These are phyloP conservation scores for Perilla frutescens DNA, from an alignment of 257 asterid species.

Conservation along the genomic window DNA sequence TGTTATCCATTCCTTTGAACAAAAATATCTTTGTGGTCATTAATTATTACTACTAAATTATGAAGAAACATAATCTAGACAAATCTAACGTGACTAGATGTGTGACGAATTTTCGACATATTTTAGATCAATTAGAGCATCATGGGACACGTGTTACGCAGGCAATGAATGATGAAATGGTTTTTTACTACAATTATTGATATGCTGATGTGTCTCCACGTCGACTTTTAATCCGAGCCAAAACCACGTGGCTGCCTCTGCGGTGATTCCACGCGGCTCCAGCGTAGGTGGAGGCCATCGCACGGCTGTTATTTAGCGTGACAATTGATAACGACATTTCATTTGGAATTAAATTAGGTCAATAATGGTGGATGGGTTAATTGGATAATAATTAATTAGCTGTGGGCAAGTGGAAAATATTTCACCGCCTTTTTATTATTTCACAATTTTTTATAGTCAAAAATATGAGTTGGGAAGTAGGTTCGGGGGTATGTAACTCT, in stretches of 20 bases:
- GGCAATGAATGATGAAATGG: background rate
- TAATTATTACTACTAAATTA: background rate
- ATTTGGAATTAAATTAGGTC: conserved; percentile 31
- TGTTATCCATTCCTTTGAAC: background rate
- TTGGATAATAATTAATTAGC: background rate
- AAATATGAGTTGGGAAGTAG: background rate
- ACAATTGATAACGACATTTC: conserved; percentile 4
- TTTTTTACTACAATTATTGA: conserved; percentile 17
- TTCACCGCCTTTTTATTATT: conserved; percentile 36
- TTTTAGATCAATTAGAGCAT: background rate
- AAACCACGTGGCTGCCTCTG: background rate
- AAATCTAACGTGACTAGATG: conserved; percentile 15
- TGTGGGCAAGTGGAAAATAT: conserved; percentile 12
- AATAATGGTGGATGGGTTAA: conserved; percentile 29
- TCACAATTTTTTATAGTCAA: conserved; percentile 2
- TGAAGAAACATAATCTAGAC: conserved; percentile 10
- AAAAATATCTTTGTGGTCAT: conserved; percentile 7
- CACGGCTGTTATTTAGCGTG: conserved; percentile 25
- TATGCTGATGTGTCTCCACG: conserved; percentile 43
- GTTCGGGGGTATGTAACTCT: background rate
- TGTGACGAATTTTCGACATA: conserved; percentile 5
- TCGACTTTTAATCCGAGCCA: conserved; percentile 14
- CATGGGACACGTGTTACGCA: conserved; percentile 32
- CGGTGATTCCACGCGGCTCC: conserved; percentile 30
- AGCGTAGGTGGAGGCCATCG: background rate